These are phyloP conservation scores for Ottelia alismoides DNA, from an alignment of 106 monocot genomes.

Conservation along the genomic window DNA sequence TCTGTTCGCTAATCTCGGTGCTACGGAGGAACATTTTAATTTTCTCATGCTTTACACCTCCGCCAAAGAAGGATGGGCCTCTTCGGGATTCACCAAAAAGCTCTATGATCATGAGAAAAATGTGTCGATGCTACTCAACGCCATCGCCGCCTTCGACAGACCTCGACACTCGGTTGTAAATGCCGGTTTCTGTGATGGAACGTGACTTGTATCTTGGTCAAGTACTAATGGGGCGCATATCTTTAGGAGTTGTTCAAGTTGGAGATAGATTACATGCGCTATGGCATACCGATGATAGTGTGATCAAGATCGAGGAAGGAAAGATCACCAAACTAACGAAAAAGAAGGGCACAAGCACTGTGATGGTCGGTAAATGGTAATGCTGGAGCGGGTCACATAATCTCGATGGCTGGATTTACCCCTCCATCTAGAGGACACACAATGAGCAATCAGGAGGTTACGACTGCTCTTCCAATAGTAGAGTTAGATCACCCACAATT, in stretches of 20 bases:
- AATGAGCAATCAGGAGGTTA: slow-evolving; percentile 70
- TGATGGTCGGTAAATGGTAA: slow-evolving; percentile 55
- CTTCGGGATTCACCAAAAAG: slow-evolving; percentile 65
- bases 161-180: slow-evolving; percentile 65
- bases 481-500: slow-evolving; percentile 93
- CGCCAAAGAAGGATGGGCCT: slow-evolving; percentile 99
- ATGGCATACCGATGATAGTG: slow-evolving; percentile 45
- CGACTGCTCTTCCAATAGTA: slow-evolving; percentile 49
- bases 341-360: slow-evolving; percentile 83
- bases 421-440: slow-evolving; percentile 94
- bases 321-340: slow-evolving; percentile 97
- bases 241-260: slow-evolving; percentile 54
- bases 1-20: slow-evolving; percentile 99
- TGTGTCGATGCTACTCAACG: slow-evolving; percentile 77
- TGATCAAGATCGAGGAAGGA: slow-evolving; percentile 87
- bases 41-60: slow-evolving; percentile 99
- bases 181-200: slow-evolving; percentile 99
- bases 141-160: slow-evolving; percentile 73
- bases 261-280: slow-evolving; percentile 85
- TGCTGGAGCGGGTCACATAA: slow-evolving; percentile 95
- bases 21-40: slow-evolving; percentile 98
- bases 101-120: slow-evolving; percentile 52
- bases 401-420: slow-evolving; percentile 81
- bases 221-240: slow-evolving; percentile 87
- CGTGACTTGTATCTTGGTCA: slow-evolving; percentile 94